phyloP scores from a whole-genome alignment of 257 asterid species.

The Penstemon newberryi region DNA sequence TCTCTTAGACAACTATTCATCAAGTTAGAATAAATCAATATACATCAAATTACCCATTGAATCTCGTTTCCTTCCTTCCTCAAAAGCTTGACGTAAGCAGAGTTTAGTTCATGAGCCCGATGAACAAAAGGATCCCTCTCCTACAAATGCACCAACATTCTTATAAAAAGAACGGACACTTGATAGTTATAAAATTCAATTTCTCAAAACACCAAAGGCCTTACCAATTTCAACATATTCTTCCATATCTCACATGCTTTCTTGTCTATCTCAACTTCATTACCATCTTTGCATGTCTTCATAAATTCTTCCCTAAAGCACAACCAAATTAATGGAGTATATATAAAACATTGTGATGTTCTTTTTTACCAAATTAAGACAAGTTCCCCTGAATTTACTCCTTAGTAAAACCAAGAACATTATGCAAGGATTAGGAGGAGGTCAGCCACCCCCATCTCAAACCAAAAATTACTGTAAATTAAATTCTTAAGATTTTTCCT shows the following conservation, averaged over 20 bases:
- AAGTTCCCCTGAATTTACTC: background rate
- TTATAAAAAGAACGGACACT: background rate
- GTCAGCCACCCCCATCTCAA: background rate
- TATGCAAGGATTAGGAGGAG: background rate
- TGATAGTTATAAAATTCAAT: background rate
- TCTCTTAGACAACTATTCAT: background rate
- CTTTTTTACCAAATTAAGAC: background rate
- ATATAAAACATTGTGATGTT: background rate
- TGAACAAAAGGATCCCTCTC: constrained; percentile 46
- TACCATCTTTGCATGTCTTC: constrained; percentile 37
- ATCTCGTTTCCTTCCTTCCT: constrained; percentile 37
- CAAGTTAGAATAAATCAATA: background rate
- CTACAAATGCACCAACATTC: constrained; percentile 23
- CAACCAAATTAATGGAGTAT: background rate
- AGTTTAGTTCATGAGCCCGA: constrained; percentile 41
- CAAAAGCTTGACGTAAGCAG: constrained; percentile 39
- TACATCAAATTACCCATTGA: constrained; percentile 29
- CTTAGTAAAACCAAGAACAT: background rate
- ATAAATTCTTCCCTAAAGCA: constrained; percentile 56
- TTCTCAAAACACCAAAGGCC: background rate
- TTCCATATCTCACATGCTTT: constrained; percentile 55
- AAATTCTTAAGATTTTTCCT: no score
- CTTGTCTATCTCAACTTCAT: constrained; percentile 45
- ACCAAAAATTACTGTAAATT: no score
- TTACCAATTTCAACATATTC: constrained; percentile 53